Base-by-base conservation (phyloP, 2,329 filamentous ascomycete species). In the Chrysoporthe puriensis region DNA sequence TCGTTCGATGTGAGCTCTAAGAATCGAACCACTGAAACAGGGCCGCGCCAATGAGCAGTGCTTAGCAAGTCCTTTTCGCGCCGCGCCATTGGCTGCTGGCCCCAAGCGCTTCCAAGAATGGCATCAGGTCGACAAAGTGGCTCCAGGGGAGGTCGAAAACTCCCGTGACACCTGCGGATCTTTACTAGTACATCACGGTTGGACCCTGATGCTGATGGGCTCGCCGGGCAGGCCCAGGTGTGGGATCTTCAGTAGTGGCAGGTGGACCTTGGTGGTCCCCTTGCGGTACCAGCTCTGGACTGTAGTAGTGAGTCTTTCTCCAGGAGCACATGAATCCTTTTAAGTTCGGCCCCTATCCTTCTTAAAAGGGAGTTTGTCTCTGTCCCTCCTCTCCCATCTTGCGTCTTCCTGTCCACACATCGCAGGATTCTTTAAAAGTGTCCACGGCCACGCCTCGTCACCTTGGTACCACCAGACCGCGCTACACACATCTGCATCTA, bases 1-100 rank as follows among this genome's bases (percentile, higher is more conserved):
- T 69, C 58, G 66, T 69, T 69, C 68, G 68, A 69, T 69, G 50
- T 32, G 34, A 14, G 44, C 48, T 18, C 18, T 34, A 16, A 14
- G 42, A 57, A 64, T 64, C 63, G 63, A 64, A 64, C 63, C 63
- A 64, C 52, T 14, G 36, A 26, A 26, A 16, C 21, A 18, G 32
- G 14, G 11, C 7, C 64, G 44, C 58, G 21, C 65, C 68, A 68
- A 65, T 68, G 26, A 52, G 13, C 42, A 40, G 6, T 26, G 40
- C 43, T 60, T 62, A 59, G 36, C 18, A 48, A 16, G 26, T 9
- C n/a, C 6, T 34, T 48, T 64, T 11, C 16, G 4, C 18, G 6
- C 18, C 40, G 5, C 14, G 32, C 63, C 44, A 69, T 69, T 69
- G 68, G 68, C 43, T 43, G n/a, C 34, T 2, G 44, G 4, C 16